phyloP scores from a whole-genome alignment of 202 grass and related monocot species.

The Cymbopogon flexuosus region DNA sequence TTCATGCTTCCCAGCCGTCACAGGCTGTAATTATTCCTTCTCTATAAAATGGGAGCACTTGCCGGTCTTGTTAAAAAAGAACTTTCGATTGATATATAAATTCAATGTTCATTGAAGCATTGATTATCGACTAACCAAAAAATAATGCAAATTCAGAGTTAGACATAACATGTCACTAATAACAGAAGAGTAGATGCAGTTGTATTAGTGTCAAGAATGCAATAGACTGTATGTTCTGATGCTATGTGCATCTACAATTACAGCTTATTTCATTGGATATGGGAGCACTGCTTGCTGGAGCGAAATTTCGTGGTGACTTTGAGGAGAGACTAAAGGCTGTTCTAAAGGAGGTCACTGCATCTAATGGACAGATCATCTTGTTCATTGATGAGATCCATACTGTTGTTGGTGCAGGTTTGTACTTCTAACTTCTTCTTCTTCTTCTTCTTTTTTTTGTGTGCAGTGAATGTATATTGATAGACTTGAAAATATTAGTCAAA shows the following conservation, averaged over 20 bases:
- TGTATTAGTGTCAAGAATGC: background rate
- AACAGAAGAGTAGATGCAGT: background rate
- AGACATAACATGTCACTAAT: background rate
- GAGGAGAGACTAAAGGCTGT: constrained; percentile 94
- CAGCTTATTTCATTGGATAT: constrained; percentile 98
- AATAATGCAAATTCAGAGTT: background rate
- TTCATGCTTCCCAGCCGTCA: background rate
- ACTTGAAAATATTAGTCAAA: background rate
- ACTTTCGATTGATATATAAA: background rate
- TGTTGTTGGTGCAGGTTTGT: constrained; percentile 90
- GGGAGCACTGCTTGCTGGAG: constrained; percentile 85
- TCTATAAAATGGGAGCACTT: background rate
- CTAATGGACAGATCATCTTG: constrained; percentile 90
- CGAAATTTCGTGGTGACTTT: constrained; percentile 84
- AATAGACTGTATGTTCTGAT: constrained; percentile 10
- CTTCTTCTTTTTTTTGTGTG: too few relatives aligned
- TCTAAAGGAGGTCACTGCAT: constrained; percentile 87
- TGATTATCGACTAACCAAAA: background rate
- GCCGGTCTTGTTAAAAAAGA: background rate
- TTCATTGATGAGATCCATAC: constrained; percentile 99
- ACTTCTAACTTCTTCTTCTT: background rate
- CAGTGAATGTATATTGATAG: background rate
- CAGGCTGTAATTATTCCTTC: background rate
- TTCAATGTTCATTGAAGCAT: background rate
- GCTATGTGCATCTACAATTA: background rate